These are phyloP conservation scores for Podila horticola DNA, from an alignment of 192 early-diverging fungal genomes.

Conservation along the genomic window DNA sequence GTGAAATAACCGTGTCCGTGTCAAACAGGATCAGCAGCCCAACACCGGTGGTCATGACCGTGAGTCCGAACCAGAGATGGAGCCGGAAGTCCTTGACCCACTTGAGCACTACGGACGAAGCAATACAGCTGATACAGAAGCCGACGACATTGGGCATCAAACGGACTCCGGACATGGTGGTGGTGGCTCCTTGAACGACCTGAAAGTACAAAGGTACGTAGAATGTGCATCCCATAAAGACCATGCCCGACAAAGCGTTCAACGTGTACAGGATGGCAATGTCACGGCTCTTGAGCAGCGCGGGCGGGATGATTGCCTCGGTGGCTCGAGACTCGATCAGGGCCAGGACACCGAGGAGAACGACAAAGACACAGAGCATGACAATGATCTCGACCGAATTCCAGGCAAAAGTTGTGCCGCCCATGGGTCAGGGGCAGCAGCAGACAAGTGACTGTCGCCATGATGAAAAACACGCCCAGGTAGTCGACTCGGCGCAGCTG, in stretches of 20 bases:
- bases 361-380: conserved; percentile 57
- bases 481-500: conserved; percentile 80
- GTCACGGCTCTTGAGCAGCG: conserved; percentile 69
- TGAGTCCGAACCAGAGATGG: conserved; percentile 67
- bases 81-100: conserved; percentile 63
- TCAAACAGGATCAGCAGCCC: conserved; percentile 73
- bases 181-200: conserved; percentile 74
- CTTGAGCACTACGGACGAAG: conserved; percentile 59
- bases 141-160: conserved; percentile 76
- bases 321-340: conserved; percentile 69
- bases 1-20: conserved; percentile 47
- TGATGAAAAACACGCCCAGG: conserved; percentile 56
- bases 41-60: conserved; percentile 67
- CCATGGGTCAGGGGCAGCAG: conserved; percentile 74
- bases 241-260: conserved; percentile 66
- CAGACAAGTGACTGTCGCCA: conserved; percentile 62
- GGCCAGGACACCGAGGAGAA: conserved; percentile 60
- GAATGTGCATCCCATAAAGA: conserved; percentile 69
- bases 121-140: conserved; percentile 70
- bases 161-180: conserved; percentile 78
- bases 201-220: conserved; percentile 86
- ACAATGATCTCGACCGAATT: conserved; percentile 64
- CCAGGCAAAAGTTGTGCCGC: conserved; percentile 80
- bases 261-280: conserved; percentile 61
- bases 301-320: conserved; percentile 76